Base-by-base conservation (phyloP, 2,329 filamentous ascomycete species). In the Fusarium oxysporum region DNA sequence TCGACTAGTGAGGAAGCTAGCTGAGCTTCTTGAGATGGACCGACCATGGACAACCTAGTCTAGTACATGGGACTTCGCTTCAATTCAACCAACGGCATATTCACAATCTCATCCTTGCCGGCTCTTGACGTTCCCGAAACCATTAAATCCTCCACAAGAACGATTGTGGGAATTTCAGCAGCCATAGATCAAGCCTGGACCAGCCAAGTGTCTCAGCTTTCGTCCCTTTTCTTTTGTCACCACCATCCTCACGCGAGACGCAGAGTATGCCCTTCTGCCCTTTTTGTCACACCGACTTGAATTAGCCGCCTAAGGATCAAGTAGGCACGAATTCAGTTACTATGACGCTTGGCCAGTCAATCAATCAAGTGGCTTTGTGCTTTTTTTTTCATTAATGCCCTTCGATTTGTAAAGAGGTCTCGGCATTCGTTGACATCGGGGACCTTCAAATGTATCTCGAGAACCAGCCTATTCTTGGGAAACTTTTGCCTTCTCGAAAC, bases 261-360 rank as follows among this genome's bases (percentile, higher is more conserved):
- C 23, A 60, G 25, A 43, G 37, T 17, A 61, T 65, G 48, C 32
- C 33, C 19, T 69, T 38, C 35, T 45, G 40, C 19, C 41, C 30
- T 30, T 25, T 37, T 30, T 57, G 50, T 60, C 68, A 72, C 58
- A 64, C 54, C 68, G 59, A 65, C 50, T 62, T n/a, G 40, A 25
- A 45, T 47, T 32, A 57, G 58, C 21, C 17, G 37, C 38, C 32
- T 44, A 12, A 21, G 37, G 53, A 32, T 44, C 32, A 43, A 53
- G 54, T 55, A 66, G 45, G 16, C 40, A 40, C 35, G n/a, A 33
- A 54, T 41, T 54, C 25, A 37, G 32, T 64, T 48, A 56, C 44
- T 13, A 57, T 66, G 50, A 65, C 50, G 61, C 56, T 58, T 21
- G n/a, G 21, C n/a, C 19, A 23, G 37, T n/a, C 32, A 47, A 44